Conservation (phyloP, 2,329 filamentous ascomycete species). For the Ascochyta rabiei region DNA sequence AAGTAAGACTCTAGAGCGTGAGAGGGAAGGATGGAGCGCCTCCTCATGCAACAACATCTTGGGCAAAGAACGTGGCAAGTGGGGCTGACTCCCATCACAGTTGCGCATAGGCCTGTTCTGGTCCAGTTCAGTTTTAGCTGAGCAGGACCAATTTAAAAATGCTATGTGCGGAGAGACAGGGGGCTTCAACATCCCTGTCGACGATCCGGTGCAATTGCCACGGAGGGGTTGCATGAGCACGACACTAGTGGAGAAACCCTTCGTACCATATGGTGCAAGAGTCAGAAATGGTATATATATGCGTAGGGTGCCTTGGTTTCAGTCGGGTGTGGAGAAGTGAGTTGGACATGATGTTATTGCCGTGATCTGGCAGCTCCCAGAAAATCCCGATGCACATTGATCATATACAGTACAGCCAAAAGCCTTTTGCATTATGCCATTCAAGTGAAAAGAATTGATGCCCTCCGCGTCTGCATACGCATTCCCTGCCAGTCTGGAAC, state of each 20-base stretch:
- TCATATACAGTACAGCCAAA: neutral
- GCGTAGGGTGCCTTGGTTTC: neutral
- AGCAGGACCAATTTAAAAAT: neutral
- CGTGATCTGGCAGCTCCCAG: neutral
- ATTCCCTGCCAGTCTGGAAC: neutral
- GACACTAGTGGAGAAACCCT: neutral
- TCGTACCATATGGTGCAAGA: neutral
- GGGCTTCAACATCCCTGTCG: neutral
- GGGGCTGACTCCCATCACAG: neutral
- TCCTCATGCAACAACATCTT: neutral
- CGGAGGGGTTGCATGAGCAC: neutral
- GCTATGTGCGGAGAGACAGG: neutral
- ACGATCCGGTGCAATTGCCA: neutral
- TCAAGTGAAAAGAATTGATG: neutral
- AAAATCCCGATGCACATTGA: neutral
- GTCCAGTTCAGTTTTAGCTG: neutral
- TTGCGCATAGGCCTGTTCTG: neutral
- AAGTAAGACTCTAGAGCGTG: slow-evolving; percentile 4
- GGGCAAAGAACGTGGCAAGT: slow-evolving; percentile 1
- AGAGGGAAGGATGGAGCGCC: neutral
- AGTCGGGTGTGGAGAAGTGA: neutral
- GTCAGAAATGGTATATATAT: neutral
- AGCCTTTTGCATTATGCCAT: neutral
- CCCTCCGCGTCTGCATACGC: neutral
- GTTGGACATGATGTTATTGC: neutral